Base-by-base conservation (phyloP, 371 early-diverging fungal genomes). In the Dinochytrium kinnereticum region DNA sequence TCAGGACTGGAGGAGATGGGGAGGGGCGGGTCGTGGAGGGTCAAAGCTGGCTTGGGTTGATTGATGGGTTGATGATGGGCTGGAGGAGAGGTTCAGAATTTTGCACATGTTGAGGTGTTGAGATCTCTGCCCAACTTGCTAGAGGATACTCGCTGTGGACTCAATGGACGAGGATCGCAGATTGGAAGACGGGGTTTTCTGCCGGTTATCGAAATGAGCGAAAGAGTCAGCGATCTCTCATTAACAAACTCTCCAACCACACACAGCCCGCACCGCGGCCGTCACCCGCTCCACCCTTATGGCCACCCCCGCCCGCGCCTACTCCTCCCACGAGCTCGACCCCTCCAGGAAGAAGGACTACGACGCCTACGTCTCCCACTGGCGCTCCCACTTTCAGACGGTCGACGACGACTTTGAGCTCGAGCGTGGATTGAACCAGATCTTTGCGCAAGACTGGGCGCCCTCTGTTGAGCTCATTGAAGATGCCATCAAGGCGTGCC, bases 321-420 rank as follows among this genome's bases (percentile, higher is more conserved):
- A 74, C 69, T 74, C 76, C 39, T 55, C 71, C 64, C 61, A 61
- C 61, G 81, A 78, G 15, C 78, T 85, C 59, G 81, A 81, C 81
- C 85, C 85, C 51, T 59, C 77, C 75, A 72, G 74, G 53, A 69
- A 64, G 40, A 78, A 73, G 66, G 83, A 83, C 78, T 85, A 83
- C 76, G 81, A 81, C 49, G 76, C 71, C 51, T 85, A 80, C 78
- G 86, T 86, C 51, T 38, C 72, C 30, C 76, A 82, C 64, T 86
- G 86, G 86, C 73, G 69, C 61, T 1, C 31, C 30, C 86, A 86
- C 88, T 98, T 98, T 83, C 91, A 93, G 75, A 89, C 89, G 76
- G 93, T 91, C 65, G 95, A 95, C 73, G 97, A 98, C 86, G 90
- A 94, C 78, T 97, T 95, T 81, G 98, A 98, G 87, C 89, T 98